A percentile compares a stretch with the other conserved stretches of the same genome.
Evolutionary conservation across 371 early-diverging fungal species (phyloP).

Genomic region (Umbelopsis sp.): DNA sequence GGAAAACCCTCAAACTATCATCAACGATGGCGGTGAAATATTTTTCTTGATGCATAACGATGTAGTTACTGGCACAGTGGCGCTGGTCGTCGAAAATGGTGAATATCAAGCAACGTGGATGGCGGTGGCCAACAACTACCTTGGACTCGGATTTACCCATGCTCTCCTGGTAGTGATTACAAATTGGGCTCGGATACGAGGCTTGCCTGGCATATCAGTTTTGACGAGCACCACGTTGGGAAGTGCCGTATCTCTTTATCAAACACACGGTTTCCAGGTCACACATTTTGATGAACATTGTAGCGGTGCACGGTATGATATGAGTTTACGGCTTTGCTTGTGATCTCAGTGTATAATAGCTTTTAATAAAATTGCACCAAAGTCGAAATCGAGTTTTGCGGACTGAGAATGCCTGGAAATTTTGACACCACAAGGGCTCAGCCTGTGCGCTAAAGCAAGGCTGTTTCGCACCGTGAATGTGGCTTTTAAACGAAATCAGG

Average conservation of each 20-base stretch:
- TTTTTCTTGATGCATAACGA: conserved; percentile 21
- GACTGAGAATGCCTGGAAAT: neutral
- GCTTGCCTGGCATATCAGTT: conserved; percentile 20
- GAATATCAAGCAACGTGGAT: conserved; percentile 29
- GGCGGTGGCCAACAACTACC: conserved; percentile 25
- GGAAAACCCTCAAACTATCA: conserved; percentile 25
- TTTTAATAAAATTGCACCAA: no score
- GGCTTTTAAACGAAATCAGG: neutral
- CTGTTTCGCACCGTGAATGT: neutral
- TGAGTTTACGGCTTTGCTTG: conserved; percentile 20
- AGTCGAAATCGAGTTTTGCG: neutral
- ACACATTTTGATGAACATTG: conserved; percentile 20
- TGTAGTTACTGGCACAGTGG: conserved; percentile 24
- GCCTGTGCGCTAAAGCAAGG: neutral
- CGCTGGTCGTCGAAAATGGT: conserved; percentile 27
- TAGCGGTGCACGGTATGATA: conserved; percentile 15
- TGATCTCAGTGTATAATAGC: neutral
- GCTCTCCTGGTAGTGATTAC: conserved; percentile 27
- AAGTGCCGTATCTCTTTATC: conserved; percentile 23
- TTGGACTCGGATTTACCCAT: conserved; percentile 30
- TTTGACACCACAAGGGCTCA: neutral
- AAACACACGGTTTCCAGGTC: conserved; percentile 23
- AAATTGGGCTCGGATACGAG: conserved; percentile 23
- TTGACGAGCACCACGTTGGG: conserved; percentile 15
- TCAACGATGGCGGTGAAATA: conserved; percentile 28